These are phyloP conservation scores for Iris macrosiphon DNA, from an alignment of 106 monocot species.

Conservation along the genomic window DNA sequence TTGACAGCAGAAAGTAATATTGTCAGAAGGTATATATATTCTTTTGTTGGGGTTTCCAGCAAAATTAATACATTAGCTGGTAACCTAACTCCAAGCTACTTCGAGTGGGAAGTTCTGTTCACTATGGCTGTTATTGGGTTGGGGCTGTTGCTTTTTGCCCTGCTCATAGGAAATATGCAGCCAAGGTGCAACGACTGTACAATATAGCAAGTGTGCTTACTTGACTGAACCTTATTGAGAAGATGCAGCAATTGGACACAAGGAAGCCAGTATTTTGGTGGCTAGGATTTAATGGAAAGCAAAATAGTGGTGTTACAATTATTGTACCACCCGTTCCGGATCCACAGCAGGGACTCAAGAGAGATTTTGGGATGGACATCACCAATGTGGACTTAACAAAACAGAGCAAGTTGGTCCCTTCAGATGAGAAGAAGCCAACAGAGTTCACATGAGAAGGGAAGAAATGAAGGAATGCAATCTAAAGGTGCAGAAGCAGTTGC, in stretches of 20 bases:
- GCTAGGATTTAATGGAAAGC: too few species aligned
- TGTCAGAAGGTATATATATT: conserved; percentile 39
- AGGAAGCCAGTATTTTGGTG: too few species aligned
- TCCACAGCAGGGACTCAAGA: conserved; percentile 33
- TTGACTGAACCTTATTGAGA: too few species aligned
- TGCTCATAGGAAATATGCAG: conserved; percentile 54
- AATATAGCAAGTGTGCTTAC: conserved; percentile 85
- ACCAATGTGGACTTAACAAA: too few species aligned
- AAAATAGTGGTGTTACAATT: too few species aligned
- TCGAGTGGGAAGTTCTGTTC: conserved; percentile 48
- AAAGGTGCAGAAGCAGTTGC: conserved; percentile 42
- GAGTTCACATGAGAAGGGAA: conserved; percentile 14
- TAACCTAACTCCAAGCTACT: conserved; percentile 35
- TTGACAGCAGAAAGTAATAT: conserved; percentile 19
- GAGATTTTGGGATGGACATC: too few species aligned
- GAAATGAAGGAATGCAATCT: conserved; percentile 48
- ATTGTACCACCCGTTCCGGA: too few species aligned
- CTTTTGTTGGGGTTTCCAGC: conserved; percentile 63
- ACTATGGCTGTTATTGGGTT: conserved; percentile 43
- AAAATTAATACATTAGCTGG: conserved; percentile 56
- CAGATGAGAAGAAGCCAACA: too few species aligned
- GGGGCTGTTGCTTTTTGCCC: conserved; percentile 46
- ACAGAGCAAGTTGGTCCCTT: too few species aligned
- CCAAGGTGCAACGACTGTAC: conserved; percentile 72
- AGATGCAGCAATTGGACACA: too few species aligned